A percentile compares a stretch with the other conserved stretches of the same genome.
phyloP scores from a whole-genome alignment of 768 basidiomycete species.

The Leccinum subgranulosum region DNA sequence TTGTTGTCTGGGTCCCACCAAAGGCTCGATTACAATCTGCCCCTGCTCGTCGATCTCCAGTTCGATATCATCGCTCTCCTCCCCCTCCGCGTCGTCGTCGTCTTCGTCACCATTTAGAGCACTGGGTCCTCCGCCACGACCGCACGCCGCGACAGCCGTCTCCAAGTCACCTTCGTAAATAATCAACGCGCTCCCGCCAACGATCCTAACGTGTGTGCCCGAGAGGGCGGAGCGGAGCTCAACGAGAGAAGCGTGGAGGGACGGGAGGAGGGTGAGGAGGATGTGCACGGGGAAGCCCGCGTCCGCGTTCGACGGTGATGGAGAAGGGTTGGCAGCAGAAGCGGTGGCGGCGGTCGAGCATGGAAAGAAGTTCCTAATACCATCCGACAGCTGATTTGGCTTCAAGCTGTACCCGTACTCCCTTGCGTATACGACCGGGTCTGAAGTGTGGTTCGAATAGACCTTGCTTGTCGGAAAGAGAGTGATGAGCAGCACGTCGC shows the following conservation, averaged over 20 bases:
- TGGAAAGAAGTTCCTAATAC: slow-evolving; percentile 79
- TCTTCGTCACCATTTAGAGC: slow-evolving; percentile 26
- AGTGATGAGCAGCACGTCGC: not conserved
- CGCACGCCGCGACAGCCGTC: slow-evolving; percentile 32
- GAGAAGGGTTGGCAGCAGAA: slow-evolving; percentile 2
- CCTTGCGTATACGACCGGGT: slow-evolving; percentile 66
- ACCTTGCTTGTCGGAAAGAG: slow-evolving; percentile 56
- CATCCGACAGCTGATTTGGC: slow-evolving; percentile 66
- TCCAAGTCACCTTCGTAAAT: slow-evolving; percentile 68
- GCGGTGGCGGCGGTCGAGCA: slow-evolving; percentile 23
- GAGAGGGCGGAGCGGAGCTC: slow-evolving; percentile 50
- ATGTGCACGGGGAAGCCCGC: slow-evolving; percentile 53
- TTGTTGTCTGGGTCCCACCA: not conserved
- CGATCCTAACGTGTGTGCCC: slow-evolving; percentile 68
- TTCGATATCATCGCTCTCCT: slow-evolving; percentile 39
- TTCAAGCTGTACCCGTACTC: slow-evolving; percentile 77
- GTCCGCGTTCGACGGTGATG: slow-evolving; percentile 8
- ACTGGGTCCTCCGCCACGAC: slow-evolving; percentile 34
- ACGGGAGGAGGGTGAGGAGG: slow-evolving; percentile 56
- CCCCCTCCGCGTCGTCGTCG: slow-evolving; percentile 31
- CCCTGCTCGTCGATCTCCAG: slow-evolving; percentile 32
- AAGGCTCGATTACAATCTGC: slow-evolving; percentile 20
- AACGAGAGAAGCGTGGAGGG: slow-evolving; percentile 49
- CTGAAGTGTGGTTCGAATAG: slow-evolving; percentile 55
- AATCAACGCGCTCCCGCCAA: slow-evolving; percentile 78